phyloP scores from a whole-genome alignment of 352 stramenopile species.

The Pythium volutum region DNA sequence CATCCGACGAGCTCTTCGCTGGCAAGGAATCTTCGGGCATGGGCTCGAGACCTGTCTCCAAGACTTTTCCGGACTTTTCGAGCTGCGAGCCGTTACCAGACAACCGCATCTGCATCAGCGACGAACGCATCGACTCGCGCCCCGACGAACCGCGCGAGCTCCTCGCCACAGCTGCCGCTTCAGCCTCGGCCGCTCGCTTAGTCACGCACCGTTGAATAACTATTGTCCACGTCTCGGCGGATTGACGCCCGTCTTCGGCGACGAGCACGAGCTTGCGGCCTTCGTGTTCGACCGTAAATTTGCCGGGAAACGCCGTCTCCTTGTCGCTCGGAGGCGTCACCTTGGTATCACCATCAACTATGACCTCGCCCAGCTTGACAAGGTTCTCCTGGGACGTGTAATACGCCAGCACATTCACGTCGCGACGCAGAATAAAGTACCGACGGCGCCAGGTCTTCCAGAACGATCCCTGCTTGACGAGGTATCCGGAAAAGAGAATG shows the following conservation, averaged over 20 bases:
- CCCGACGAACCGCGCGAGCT: constrained; percentile 9
- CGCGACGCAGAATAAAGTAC: constrained; percentile 81
- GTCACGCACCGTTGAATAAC: constrained; percentile 54
- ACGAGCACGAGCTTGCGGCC: constrained; percentile 70
- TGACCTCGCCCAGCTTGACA: constrained; percentile 78
- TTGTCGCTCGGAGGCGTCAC: constrained; percentile 48
- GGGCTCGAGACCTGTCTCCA: background rate
- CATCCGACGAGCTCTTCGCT: background rate
- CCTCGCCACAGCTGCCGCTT: constrained; percentile 7
- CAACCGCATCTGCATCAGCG: constrained; percentile 23
- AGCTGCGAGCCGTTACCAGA: constrained; percentile 20
- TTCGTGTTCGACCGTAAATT: constrained; percentile 69
- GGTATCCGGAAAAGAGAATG: constrained; percentile 73
- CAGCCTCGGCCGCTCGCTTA: constrained; percentile 25
- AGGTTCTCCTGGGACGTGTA: constrained; percentile 76
- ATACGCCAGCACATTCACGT: constrained; percentile 74
- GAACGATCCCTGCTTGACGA: constrained; percentile 86
- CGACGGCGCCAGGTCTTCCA: constrained; percentile 83
- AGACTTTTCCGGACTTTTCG: background rate
- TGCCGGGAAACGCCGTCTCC: constrained; percentile 39
- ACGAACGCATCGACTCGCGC: constrained; percentile 21
- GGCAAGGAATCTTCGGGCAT: constrained; percentile 1
- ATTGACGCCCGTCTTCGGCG: constrained; percentile 46
- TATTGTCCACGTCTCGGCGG: constrained; percentile 63
- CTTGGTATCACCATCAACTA: constrained; percentile 59